Evolutionary conservation across 1,284 basidiomycete species (phyloP).

Genomic region (Malassezia psittaci): DNA sequence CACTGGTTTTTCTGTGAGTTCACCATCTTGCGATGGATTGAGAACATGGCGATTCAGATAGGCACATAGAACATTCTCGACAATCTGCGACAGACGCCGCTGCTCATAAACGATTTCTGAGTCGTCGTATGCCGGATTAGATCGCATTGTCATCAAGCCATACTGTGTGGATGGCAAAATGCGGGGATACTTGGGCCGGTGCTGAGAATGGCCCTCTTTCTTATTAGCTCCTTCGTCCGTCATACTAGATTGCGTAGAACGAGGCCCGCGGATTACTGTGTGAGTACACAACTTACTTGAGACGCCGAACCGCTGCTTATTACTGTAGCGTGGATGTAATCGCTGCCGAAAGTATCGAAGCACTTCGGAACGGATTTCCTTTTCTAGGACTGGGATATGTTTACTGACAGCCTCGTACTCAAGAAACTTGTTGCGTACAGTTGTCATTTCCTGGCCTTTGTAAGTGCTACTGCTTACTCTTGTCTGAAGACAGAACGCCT

Average conservation of each 20-base stretch:
- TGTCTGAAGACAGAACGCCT: conserved; percentile 43
- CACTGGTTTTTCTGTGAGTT: background rate
- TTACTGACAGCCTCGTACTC: conserved; percentile 43
- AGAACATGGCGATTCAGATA: conserved; percentile 31
- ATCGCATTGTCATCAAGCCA: conserved; percentile 10
- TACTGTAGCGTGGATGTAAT: conserved; percentile 4
- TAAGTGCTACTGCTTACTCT: conserved; percentile 20
- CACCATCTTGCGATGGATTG: background rate
- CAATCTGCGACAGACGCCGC: conserved; percentile 31
- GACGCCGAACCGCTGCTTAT: background rate
- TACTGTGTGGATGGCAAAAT: conserved; percentile 15
- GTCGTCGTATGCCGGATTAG: conserved; percentile 7
- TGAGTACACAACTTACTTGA: background rate
- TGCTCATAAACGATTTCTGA: conserved; percentile 20
- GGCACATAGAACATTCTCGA: conserved; percentile 42
- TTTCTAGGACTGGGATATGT: conserved; percentile 34
- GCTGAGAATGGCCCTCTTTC: background rate
- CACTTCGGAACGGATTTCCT: conserved; percentile 36
- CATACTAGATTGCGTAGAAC: background rate
- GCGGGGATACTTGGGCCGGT: background rate
- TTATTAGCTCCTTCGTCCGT: background rate
- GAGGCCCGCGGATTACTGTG: conserved; percentile 4
- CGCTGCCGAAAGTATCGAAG: conserved; percentile 39
- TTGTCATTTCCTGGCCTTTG: conserved; percentile 38
- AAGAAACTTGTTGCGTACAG: conserved; percentile 39